These are phyloP conservation scores for Rhynchosporium graminicola DNA, from an alignment of 2,329 filamentous ascomycete genomes.

Conservation along the genomic window DNA sequence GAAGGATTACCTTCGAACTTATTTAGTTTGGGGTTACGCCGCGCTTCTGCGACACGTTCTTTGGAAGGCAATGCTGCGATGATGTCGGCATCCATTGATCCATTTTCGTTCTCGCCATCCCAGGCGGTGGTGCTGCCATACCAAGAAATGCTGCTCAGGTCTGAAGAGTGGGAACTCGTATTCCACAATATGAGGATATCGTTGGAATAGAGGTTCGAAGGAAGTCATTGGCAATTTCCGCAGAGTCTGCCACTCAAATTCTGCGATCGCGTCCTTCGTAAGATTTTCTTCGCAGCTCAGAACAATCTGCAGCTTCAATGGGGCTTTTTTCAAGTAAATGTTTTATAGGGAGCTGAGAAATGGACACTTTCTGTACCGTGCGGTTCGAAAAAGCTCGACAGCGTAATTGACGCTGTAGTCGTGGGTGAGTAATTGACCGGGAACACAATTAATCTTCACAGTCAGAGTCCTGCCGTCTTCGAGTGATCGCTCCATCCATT, in stretches of 20 bases:
- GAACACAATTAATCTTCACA: background rate
- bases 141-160: constrained; percentile 43
- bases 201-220: constrained; percentile 13
- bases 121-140: constrained; percentile 6
- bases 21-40: constrained; percentile 21
- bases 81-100: constrained; percentile 1
- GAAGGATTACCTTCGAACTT: constrained; percentile 6
- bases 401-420: no score
- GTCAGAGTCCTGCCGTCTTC: constrained; percentile 8
- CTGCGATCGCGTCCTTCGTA: background rate
- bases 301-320: constrained; percentile 11
- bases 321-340: constrained; percentile 11
- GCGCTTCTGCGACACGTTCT: constrained; percentile 19
- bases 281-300: constrained; percentile 12
- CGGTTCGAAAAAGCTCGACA: constrained; percentile 10
- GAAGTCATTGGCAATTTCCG: constrained; percentile 9
- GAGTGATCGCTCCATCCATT: constrained; percentile 12
- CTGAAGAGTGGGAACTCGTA: constrained; percentile 53
- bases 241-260: constrained; percentile 4
- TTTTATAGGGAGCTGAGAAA: constrained; percentile 12
- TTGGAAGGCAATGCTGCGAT: constrained; percentile 10
- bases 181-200: constrained; percentile 41
- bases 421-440: no score
- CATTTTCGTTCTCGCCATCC: constrained; percentile 18
- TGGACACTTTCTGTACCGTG: constrained; percentile 15